phyloP scores from a whole-genome alignment of 352 stramenopile genomes.

The Pythium oligandrum region DNA sequence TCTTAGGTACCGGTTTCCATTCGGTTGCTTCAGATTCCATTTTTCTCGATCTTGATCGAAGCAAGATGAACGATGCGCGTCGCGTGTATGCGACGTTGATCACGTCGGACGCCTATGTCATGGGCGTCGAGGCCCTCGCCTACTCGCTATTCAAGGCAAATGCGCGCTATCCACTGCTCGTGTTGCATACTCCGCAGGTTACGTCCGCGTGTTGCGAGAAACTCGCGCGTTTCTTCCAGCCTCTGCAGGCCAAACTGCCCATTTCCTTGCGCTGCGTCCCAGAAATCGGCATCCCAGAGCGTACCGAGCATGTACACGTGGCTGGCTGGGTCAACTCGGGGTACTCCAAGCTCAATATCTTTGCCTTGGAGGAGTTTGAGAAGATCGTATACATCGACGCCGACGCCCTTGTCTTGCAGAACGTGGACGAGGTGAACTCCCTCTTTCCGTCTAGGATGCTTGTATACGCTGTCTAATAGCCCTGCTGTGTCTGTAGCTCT shows the following conservation, averaged over 20 bases:
- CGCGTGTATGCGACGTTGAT: constrained; percentile 29
- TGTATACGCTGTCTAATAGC: too few species aligned
- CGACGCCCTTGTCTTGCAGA: constrained; percentile 71
- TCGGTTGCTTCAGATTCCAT: too few species aligned
- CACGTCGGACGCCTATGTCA: constrained; percentile 32
- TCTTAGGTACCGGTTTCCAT: too few species aligned
- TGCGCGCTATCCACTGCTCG: constrained; percentile 16
- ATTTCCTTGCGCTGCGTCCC: constrained; percentile 19
- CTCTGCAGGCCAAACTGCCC: constrained; percentile 5
- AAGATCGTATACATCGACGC: constrained; percentile 86
- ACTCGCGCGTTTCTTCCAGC: constrained; percentile 19
- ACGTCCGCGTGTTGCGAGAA: constrained; percentile 9
- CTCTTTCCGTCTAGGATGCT: too few species aligned
- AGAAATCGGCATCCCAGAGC: constrained; percentile 24
- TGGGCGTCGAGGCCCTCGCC: constrained; percentile 33
- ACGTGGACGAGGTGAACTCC: constrained; percentile 50
- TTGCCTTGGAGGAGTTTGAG: constrained; percentile 65
- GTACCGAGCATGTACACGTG: constrained; percentile 22
- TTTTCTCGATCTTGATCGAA: too few species aligned
- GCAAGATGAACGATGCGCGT: not conserved
- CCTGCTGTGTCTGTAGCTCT: constrained; percentile 14
- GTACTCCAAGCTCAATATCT: constrained; percentile 41
- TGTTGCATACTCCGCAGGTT: constrained; percentile 36
- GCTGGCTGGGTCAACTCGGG: constrained; percentile 37
- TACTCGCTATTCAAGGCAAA: constrained; percentile 22